Evolutionary conservation across 371 early-diverging fungal genomes (phyloP).

Genomic region (Saksenaea oblongispora): DNA sequence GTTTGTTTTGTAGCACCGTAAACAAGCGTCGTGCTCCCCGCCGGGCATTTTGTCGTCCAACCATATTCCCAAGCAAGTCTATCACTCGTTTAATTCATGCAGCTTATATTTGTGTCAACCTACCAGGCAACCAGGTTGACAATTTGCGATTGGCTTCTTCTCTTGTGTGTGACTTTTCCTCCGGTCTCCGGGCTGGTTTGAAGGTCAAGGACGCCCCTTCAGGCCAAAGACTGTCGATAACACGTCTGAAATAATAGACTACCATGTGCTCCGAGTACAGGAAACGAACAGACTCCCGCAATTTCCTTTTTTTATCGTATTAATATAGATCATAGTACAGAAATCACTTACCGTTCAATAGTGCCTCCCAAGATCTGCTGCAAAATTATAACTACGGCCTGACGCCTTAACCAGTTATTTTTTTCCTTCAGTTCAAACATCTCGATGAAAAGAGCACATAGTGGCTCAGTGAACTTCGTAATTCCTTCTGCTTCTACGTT

Average conservation of each 20-base stretch:
- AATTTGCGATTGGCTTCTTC: slow-evolving; percentile 69
- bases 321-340: background rate
- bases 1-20: slow-evolving; percentile 72
- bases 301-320: slow-evolving; percentile 31
- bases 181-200: slow-evolving; percentile 47
- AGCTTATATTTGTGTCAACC: background rate
- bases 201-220: slow-evolving; percentile 38
- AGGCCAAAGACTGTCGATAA: slow-evolving; percentile 57
- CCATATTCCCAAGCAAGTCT: slow-evolving; percentile 76
- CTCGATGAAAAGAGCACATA: slow-evolving; percentile 85
- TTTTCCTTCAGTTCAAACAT: slow-evolving; percentile 84
- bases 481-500: slow-evolving; percentile 51
- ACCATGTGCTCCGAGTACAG: slow-evolving; percentile 47
- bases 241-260: slow-evolving; percentile 34
- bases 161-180: slow-evolving; percentile 56
- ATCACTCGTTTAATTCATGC: slow-evolving; percentile 16
- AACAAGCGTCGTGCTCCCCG: slow-evolving; percentile 76
- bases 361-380: slow-evolving; percentile 87
- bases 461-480: slow-evolving; percentile 64
- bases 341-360: slow-evolving; percentile 65
- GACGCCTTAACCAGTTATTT: slow-evolving; percentile 86
- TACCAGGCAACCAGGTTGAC: slow-evolving; percentile 65
- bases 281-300: slow-evolving; percentile 43
- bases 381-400: slow-evolving; percentile 81
- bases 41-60: slow-evolving; percentile 82